phyloP scores from a whole-genome alignment of 441 rosid genomes.

The Corymbia citriodora region DNA sequence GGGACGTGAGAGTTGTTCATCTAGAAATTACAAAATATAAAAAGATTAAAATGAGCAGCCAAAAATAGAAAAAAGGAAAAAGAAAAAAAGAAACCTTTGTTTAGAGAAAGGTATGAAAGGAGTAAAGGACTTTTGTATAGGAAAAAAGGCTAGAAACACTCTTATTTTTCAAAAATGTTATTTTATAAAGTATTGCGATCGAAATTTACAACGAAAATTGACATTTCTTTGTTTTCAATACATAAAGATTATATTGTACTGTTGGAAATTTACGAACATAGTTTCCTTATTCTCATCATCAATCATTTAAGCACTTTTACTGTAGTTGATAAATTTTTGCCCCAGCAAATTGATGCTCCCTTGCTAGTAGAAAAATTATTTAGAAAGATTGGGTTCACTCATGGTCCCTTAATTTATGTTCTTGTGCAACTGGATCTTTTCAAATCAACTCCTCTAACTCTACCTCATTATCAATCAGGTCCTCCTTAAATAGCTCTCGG shows the following conservation, averaged over 20 bases:
- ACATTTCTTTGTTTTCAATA: background rate
- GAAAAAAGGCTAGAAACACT: background rate
- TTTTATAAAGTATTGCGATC: background rate
- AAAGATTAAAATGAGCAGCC: background rate
- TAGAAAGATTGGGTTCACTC: background rate
- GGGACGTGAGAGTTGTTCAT: background rate
- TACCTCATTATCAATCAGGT: background rate
- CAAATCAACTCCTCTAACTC: background rate
- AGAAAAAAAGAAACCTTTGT: background rate
- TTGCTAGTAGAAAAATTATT: background rate
- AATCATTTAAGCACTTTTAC: background rate
- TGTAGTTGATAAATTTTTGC: background rate
- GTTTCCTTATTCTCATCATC: background rate
- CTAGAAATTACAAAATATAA: background rate
- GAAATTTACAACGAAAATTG: background rate
- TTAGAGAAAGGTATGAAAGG: background rate
- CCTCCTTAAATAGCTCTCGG: background rate
- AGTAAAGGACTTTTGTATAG: background rate
- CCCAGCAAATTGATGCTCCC: background rate
- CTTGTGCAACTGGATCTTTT: background rate
- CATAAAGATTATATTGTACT: background rate
- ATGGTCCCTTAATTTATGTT: background rate
- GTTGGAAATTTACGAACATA: background rate
- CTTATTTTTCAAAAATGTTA: background rate
- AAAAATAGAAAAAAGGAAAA: too few species aligned